These are phyloP conservation scores for Chernovozyma aurita DNA, from an alignment of 1,139 yeast species.

Conservation along the genomic window DNA sequence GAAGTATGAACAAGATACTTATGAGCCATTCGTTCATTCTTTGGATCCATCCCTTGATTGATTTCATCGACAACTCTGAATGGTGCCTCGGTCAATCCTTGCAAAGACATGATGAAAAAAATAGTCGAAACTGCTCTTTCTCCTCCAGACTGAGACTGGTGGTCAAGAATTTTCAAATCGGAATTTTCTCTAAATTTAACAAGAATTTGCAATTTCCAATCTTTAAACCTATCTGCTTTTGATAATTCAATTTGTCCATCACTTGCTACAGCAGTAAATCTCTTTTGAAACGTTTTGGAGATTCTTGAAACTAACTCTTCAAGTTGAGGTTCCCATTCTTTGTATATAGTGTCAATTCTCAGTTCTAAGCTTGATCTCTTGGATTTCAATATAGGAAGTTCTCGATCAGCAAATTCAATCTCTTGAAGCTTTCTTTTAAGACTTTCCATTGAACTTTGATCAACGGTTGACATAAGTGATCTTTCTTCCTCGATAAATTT, in stretches of 20 bases:
- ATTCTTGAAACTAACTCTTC: slow-evolving; percentile 47
- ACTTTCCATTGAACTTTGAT: slow-evolving; percentile 31
- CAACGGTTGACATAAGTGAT: slow-evolving; percentile 35
- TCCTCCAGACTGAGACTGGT: slow-evolving; percentile 95
- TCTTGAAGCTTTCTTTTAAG: slow-evolving; percentile 28
- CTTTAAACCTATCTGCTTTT: slow-evolving; percentile 50
- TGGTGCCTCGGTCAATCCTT: slow-evolving; percentile 87
- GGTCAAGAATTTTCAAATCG: slow-evolving; percentile 64
- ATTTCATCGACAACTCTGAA: slow-evolving; percentile 96
- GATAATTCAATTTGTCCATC: slow-evolving; percentile 72
- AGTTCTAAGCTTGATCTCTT: slow-evolving; percentile 17
- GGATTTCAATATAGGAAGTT: slow-evolving; percentile 30
- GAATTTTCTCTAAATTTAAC: slow-evolving; percentile 83
- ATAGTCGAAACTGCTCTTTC: slow-evolving; percentile 96
- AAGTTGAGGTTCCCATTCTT: slow-evolving; percentile 58
- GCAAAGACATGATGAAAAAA: slow-evolving; percentile 83
- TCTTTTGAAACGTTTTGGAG: slow-evolving; percentile 57
- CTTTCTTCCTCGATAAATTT: slow-evolving; percentile 35
- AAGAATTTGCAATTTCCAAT: slow-evolving; percentile 81
- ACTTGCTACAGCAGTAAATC: slow-evolving; percentile 75
- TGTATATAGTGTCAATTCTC: slow-evolving; percentile 36
- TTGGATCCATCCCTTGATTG: slow-evolving; percentile 98
- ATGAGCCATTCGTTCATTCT: slow-evolving; percentile 86
- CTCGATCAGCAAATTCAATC: slow-evolving; percentile 23
- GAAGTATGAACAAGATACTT: slow-evolving; percentile 83